Percentiles rank a stretch among this genome's conserved stretches.
These are phyloP conservation scores for Lachancea dasiensis DNA, from an alignment of 805 yeast species.

Conservation along the genomic window DNA sequence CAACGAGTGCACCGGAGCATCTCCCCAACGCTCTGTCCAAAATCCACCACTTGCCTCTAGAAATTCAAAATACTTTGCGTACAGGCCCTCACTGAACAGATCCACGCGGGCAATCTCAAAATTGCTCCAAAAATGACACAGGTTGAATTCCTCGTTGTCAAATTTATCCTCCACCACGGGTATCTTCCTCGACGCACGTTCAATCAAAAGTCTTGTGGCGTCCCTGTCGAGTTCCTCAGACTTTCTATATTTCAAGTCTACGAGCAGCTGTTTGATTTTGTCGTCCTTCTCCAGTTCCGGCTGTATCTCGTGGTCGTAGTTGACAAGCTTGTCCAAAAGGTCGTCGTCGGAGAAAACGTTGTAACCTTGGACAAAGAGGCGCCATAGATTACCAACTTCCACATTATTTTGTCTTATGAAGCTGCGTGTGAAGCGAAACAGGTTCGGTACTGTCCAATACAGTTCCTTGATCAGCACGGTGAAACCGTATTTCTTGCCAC, in stretches of 20 bases:
- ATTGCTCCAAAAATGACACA: conserved; percentile 90
- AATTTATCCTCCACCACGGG: conserved; percentile 47
- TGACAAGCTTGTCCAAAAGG: conserved; percentile 29
- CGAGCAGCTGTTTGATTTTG: conserved; percentile 28
- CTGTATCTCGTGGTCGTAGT: conserved; percentile 21
- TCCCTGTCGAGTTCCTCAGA: conserved; percentile 24
- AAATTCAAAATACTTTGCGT: conserved; percentile 59
- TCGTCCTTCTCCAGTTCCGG: conserved; percentile 28
- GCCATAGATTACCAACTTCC: conserved; percentile 57
- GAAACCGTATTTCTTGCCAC: conserved; percentile 76
- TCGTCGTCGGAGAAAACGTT: conserved; percentile 31
- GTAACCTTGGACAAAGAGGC: conserved; percentile 46
- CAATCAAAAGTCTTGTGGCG: conserved; percentile 36
- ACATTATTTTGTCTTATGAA: conserved; percentile 46
- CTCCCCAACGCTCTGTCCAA: conserved; percentile 94
- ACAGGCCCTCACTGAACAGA: conserved; percentile 58
- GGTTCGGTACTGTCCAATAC: conserved; percentile 72
- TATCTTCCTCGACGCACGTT: conserved; percentile 31
- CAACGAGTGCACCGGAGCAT: conserved; percentile 88
- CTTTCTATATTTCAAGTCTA: conserved; percentile 11
- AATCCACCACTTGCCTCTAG: conserved; percentile 77
- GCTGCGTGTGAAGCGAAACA: conserved; percentile 66
- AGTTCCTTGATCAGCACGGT: conserved; percentile 75
- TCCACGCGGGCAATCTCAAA: conserved; percentile 86
- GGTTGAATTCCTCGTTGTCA: conserved; percentile 61